Evolutionary conservation across 257 asterid species (phyloP).

Genomic region (Nyctanthes arbortristis): DNA sequence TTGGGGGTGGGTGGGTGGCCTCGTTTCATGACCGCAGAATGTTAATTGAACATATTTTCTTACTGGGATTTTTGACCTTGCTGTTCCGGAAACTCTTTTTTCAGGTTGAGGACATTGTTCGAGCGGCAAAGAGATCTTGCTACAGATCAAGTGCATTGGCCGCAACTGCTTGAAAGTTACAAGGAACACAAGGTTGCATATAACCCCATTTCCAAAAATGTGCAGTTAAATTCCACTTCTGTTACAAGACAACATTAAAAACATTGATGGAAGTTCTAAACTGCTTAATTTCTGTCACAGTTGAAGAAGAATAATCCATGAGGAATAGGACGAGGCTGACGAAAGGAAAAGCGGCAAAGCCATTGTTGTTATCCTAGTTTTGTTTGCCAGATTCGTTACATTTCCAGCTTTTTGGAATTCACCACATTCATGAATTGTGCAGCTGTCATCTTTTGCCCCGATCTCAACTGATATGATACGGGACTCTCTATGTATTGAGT

Average conservation of each 20-base stretch:
- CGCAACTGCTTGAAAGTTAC: constrained; percentile 29
- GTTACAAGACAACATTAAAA: not conserved
- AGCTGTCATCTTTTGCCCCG: not conserved
- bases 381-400: not conserved
- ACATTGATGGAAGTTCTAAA: not conserved
- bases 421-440: not conserved
- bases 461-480: not conserved
- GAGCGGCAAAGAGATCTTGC: constrained; percentile 50
- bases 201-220: too few relatives aligned
- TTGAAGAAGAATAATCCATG: not conserved
- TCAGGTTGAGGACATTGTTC: constrained; percentile 50
- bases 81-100: not conserved
- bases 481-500: not conserved
- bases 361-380: not conserved
- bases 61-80: not conserved
- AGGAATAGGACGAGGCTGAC: not conserved
- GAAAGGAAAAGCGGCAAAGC: not conserved
- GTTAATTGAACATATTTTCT: not conserved
- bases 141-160: constrained; percentile 41
- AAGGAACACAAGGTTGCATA: not conserved
- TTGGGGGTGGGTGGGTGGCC: too few relatives aligned
- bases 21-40: not conserved
- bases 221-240: not conserved
- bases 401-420: not conserved
- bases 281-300: not conserved